phyloP scores from a whole-genome alignment of 768 basidiomycete genomes.

The Pilatotrama ljubarskyi region DNA sequence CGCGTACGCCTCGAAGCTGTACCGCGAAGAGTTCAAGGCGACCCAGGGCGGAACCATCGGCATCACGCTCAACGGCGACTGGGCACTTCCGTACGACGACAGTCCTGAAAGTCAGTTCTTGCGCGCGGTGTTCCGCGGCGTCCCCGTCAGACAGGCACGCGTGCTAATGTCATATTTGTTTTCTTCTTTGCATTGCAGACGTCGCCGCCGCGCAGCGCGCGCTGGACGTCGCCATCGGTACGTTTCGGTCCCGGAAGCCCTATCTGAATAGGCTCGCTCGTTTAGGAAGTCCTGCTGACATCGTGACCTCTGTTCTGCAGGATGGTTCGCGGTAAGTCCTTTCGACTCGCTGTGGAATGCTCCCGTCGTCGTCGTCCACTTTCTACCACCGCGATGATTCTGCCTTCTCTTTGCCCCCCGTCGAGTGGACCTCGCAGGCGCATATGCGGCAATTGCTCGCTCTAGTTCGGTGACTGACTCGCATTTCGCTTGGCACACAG shows the following conservation, averaged over 20 bases:
- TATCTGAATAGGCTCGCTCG: background rate
- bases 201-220: slow-evolving; percentile 70
- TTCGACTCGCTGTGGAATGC: background rate
- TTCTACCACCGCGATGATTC: background rate
- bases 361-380: slow-evolving; percentile 16
- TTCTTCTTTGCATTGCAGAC: slow-evolving; percentile 40
- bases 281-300: slow-evolving; percentile 12
- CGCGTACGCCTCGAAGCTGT: slow-evolving; percentile 63
- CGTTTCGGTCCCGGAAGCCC: slow-evolving; percentile 28
- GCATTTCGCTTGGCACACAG: slow-evolving; percentile 28
- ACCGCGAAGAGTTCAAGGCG: slow-evolving; percentile 65
- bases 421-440: background rate
- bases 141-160: background rate
- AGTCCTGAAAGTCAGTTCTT: slow-evolving; percentile 58
- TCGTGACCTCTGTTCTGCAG: slow-evolving; percentile 30
- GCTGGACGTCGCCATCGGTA: slow-evolving; percentile 71
- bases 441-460: background rate
- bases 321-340: slow-evolving; percentile 54
- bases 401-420: background rate
- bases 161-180: background rate
- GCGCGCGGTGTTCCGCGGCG: background rate
- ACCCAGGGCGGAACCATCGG: slow-evolving; percentile 67
- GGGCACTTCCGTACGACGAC: slow-evolving; percentile 73
- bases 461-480: background rate
- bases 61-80: slow-evolving; percentile 80